These are phyloP conservation scores for Vitis cinerea DNA, from an alignment of 164 flowering plant species.

Conservation along the genomic window DNA sequence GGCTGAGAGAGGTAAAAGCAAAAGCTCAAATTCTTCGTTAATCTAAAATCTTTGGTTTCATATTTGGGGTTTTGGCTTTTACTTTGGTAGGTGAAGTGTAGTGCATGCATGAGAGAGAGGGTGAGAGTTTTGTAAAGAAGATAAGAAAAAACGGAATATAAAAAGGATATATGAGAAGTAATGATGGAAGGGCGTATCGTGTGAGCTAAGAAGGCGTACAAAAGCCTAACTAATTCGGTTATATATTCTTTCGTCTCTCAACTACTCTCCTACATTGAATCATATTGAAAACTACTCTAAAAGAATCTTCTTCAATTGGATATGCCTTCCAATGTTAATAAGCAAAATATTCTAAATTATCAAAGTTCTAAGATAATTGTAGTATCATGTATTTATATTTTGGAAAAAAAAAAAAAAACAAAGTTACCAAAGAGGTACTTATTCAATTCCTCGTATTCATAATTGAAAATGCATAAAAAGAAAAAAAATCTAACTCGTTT, in stretches of 20 bases:
- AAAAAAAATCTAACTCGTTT: no score
- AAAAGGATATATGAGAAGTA: background rate
- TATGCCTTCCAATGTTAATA: no score
- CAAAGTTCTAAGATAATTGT: no score
- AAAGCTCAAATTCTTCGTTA: no score
- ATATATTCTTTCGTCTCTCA: constrained; percentile 25
- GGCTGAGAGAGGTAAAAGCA: background rate
- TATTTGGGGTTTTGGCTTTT: constrained; percentile 4
- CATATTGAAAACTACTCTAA: no score
- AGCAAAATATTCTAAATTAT: no score
- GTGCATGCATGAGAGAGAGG: constrained; percentile 43
- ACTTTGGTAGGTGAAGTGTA: constrained; percentile 49
- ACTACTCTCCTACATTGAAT: constrained; percentile 20
- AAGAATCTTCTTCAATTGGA: no score
- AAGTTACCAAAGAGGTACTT: no score
- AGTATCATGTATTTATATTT: no score
- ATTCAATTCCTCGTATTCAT: no score
- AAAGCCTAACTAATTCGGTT: constrained; percentile 29
- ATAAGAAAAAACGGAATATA: background rate
- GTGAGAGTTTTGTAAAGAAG: background rate
- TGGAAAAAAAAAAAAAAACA: no score
- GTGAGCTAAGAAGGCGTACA: constrained; percentile 44
- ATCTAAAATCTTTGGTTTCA: background rate
- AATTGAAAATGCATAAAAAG: no score
- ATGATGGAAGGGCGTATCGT: constrained; percentile 40